Evolutionary conservation across 306 rosid species (phyloP).

Genomic region (Vigna angularis): DNA sequence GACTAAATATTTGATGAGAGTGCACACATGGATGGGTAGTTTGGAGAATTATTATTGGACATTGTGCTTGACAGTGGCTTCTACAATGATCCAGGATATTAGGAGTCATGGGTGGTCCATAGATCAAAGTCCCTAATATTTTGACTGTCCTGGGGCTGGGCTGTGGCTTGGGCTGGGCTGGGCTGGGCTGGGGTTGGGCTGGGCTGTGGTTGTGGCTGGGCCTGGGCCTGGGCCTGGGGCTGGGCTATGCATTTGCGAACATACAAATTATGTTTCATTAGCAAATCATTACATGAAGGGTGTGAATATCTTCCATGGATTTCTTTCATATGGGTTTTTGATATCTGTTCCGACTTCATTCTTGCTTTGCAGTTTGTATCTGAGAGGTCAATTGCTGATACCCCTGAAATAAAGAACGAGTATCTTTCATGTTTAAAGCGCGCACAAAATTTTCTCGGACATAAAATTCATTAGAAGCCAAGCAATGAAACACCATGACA

Average conservation of each 20-base stretch:
- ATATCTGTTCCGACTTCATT: background rate
- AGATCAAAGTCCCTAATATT: background rate
- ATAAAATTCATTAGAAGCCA: conserved; percentile 31
- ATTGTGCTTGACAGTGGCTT: background rate
- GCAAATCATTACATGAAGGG: background rate
- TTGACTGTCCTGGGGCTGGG: no score
- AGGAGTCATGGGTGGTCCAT: background rate
- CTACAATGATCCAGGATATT: background rate
- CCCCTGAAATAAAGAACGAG: conserved; percentile 68
- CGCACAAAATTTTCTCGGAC: conserved; percentile 57
- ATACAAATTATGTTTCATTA: background rate
- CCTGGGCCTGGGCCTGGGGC: no score
- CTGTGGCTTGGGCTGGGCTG: no score
- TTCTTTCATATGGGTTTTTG: conserved; percentile 3
- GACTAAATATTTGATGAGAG: background rate
- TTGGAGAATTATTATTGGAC: background rate
- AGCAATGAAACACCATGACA: conserved; percentile 12
- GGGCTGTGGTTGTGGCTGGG: no score
- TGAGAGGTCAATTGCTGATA: conserved; percentile 53
- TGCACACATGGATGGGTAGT: background rate
- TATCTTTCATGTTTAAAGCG: conserved; percentile 76
- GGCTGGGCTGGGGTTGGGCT: no score
- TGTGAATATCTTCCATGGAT: background rate
- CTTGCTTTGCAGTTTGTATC: conserved; percentile 63
- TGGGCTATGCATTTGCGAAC: background rate